Conservation (phyloP, 306 rosid species). For the Leucaena leucocephala region DNA sequence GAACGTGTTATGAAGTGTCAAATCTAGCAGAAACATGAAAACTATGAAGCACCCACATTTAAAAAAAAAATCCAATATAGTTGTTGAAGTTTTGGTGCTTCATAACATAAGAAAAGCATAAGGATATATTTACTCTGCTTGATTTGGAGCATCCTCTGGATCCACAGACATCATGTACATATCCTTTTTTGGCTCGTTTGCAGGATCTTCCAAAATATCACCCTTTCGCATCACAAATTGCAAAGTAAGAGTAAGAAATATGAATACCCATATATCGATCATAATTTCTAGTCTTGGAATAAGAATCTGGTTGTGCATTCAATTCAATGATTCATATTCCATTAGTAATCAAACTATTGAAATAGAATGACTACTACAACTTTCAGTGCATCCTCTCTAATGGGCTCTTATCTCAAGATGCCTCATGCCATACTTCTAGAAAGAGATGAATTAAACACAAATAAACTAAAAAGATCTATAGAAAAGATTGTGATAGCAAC, state of each 20-base stretch:
- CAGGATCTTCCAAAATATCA: slow-evolving; percentile 93
- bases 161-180: slow-evolving; percentile 91
- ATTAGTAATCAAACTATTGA: not conserved
- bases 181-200: slow-evolving; percentile 85
- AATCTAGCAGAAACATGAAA: not conserved
- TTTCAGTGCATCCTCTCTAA: slow-evolving; percentile 4
- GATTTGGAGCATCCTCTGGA: slow-evolving; percentile 87
- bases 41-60: not conserved
- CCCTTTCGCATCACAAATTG: slow-evolving; percentile 50
- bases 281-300: slow-evolving; percentile 12
- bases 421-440: not conserved
- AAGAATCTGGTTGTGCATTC: slow-evolving; percentile 3
- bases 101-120: not conserved
- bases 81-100: slow-evolving; percentile 1
- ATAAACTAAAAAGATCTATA: too few relatives aligned
- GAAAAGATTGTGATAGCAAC: too few relatives aligned
- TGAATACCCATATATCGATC: slow-evolving; percentile 15
- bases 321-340: slow-evolving; percentile 7
- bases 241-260: slow-evolving; percentile 15
- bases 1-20: not conserved
- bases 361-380: too few relatives aligned
- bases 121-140: slow-evolving; percentile 63
- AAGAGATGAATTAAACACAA: not conserved
- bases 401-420: not conserved
- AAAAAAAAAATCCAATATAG: not conserved